A percentile compares a stretch with the other conserved stretches of the same genome.
phyloP scores from a whole-genome alignment of 768 basidiomycete species.

The Stropharia rugosoannulata region DNA sequence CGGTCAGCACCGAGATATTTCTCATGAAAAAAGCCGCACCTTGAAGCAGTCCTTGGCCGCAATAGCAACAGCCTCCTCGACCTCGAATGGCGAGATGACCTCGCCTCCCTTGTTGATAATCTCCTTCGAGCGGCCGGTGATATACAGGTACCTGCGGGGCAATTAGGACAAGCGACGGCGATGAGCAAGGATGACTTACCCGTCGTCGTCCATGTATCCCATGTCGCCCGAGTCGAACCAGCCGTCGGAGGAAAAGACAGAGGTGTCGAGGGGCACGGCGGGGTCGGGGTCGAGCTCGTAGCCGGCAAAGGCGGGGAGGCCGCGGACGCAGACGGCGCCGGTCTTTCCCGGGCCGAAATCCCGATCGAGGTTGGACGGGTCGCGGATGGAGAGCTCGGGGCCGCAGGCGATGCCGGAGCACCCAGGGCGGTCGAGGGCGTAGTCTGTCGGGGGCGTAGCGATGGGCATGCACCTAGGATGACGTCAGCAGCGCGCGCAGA shows the following conservation, averaged over 20 bases:
- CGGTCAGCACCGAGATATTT: no score
- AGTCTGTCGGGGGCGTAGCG: constrained; percentile 41
- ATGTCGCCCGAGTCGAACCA: constrained; percentile 55
- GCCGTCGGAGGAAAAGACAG: constrained; percentile 46
- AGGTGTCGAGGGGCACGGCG: constrained; percentile 40
- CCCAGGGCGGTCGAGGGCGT: constrained; percentile 44
- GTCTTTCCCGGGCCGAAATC: constrained; percentile 38
- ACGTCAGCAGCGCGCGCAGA: constrained; percentile 2
- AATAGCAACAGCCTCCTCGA: constrained; percentile 53
- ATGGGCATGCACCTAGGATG: constrained; percentile 47
- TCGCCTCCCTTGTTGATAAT: constrained; percentile 62
- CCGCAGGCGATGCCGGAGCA: constrained; percentile 49
- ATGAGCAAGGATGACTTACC: constrained; percentile 20
- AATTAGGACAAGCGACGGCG: neutral
- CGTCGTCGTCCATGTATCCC: constrained; percentile 47
- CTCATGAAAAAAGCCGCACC: no score
- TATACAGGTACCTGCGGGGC: constrained; percentile 35
- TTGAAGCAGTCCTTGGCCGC: constrained; percentile 40
- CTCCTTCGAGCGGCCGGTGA: constrained; percentile 61
- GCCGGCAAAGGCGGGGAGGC: constrained; percentile 50
- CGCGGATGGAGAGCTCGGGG: constrained; percentile 43
- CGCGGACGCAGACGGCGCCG: constrained; percentile 56
- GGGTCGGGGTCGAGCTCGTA: constrained; percentile 47
- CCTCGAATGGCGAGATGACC: constrained; percentile 59
- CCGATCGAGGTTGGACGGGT: constrained; percentile 32